Percentiles rank a stretch among this genome's conserved stretches.
phyloP scores from a whole-genome alignment of 2,329 filamentous ascomycete genomes.

The Sporothrix euskadiensis region DNA sequence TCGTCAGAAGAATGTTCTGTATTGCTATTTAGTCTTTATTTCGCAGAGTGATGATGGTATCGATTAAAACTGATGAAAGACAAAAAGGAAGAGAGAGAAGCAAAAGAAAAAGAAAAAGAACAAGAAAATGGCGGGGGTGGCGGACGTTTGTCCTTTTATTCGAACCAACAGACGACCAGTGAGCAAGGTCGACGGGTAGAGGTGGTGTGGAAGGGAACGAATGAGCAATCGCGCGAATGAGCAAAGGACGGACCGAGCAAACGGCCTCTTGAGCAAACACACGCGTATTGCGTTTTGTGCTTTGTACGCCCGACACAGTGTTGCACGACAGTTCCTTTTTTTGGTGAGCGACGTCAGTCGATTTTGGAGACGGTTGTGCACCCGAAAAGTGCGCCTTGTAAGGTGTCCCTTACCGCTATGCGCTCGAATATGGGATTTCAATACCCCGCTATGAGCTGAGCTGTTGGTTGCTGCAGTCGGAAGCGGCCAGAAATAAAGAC shows the following conservation, averaged over 20 bases:
- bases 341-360: not conserved
- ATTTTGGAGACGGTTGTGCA: not conserved
- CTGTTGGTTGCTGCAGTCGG: not conserved
- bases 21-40: not conserved
- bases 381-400: not conserved
- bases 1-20: too few species aligned
- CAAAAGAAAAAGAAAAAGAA: not conserved
- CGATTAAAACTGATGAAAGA: not conserved
- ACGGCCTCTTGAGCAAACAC: not conserved
- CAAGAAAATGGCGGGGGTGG: not conserved
- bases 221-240: not conserved
- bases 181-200: not conserved
- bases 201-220: not conserved
- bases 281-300: not conserved
- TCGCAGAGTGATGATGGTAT: not conserved
- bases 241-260: not conserved
- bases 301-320: not conserved
- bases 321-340: not conserved
- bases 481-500: not conserved
- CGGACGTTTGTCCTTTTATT: not conserved
- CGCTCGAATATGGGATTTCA: not conserved
- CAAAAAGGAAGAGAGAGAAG: not conserved
- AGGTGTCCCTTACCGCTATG: not conserved
- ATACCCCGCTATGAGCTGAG: not conserved
- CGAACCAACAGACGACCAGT: not conserved